A percentile compares a stretch with the other conserved stretches of the same genome.
Conservation (phyloP, 1,284 basidiomycete genomes). For the Ganoderma lucidum region DNA sequence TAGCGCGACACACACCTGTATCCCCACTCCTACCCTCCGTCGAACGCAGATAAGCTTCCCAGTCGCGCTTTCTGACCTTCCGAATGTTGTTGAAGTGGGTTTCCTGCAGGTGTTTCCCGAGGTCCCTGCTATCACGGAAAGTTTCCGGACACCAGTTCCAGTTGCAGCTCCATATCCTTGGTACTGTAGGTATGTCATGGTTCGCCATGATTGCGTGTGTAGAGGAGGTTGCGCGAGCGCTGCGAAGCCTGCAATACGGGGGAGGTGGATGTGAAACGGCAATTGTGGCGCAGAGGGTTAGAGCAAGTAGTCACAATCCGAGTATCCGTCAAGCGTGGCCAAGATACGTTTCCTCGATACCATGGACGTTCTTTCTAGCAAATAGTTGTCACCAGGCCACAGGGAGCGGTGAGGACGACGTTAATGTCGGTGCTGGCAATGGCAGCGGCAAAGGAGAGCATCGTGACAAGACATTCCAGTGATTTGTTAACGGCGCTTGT, state of each 20-base stretch:
- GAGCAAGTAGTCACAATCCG: background rate
- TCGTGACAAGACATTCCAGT: background rate
- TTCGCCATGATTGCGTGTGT: background rate
- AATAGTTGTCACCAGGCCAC: background rate
- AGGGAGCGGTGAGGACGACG: background rate
- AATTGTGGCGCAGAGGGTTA: background rate
- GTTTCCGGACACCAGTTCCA: conserved; percentile 34
- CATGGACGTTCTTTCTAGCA: background rate
- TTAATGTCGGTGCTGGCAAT: background rate
- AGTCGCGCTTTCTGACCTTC: conserved; percentile 25
- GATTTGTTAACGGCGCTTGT: background rate
- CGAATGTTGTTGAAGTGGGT: conserved; percentile 29
- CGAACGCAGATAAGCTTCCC: conserved; percentile 27
- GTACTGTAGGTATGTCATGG: background rate
- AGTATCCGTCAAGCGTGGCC: background rate
- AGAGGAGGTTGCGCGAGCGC: conserved; percentile 13
- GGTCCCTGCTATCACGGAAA: conserved; percentile 22
- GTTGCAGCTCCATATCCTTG: conserved; percentile 27
- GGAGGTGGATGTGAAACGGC: background rate
- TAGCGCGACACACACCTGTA: conserved; percentile 25
- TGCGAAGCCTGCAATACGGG: background rate
- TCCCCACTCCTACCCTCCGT: conserved; percentile 28
- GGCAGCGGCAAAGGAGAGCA: background rate
- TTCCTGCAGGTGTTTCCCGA: conserved; percentile 25
- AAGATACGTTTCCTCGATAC: background rate